These are phyloP conservation scores for Populus hybrid DNA, from an alignment of 441 rosid genomes.

Conservation along the genomic window DNA sequence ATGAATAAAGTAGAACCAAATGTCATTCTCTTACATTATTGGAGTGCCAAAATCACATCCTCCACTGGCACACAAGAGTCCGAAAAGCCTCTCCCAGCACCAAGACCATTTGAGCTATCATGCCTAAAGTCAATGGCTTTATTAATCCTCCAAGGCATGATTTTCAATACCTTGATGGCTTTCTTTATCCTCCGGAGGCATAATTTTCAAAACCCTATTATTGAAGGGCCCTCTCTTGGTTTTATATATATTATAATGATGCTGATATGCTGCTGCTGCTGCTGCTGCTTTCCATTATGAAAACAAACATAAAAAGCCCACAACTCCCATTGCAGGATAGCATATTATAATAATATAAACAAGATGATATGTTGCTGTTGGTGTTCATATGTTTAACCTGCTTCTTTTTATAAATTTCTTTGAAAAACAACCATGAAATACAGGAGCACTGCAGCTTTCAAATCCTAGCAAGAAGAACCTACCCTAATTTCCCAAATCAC, in stretches of 20 bases:
- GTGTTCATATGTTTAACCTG: conserved; percentile 10
- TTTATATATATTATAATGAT: background rate
- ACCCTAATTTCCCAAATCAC: background rate
- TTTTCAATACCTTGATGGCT: conserved; percentile 11
- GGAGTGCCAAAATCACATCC: conserved; percentile 5
- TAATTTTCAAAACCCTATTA: conserved; percentile 3
- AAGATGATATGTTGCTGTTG: conserved; percentile 14
- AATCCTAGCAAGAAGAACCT: background rate
- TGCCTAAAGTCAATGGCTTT: conserved; percentile 14
- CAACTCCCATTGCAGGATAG: conserved; percentile 32
- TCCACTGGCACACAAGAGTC: conserved; percentile 5
- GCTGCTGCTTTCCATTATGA: conserved; percentile 29
- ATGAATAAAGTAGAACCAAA: background rate
- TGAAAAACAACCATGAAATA: conserved; percentile 12
- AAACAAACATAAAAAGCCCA: conserved; percentile 21
- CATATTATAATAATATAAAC: conserved; percentile 24
- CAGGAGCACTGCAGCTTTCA: conserved; percentile 21
- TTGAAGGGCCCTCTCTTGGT: background rate
- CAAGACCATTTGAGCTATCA: conserved; percentile 8
- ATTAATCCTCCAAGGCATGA: conserved; percentile 4
- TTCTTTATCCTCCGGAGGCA: conserved; percentile 8
- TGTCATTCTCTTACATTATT: background rate
- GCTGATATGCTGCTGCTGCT: background rate
- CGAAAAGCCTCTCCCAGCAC: conserved; percentile 12
- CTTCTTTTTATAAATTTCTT: no score